Conservation (phyloP, 1,139 yeast species). For the Diutina rugosa region DNA sequence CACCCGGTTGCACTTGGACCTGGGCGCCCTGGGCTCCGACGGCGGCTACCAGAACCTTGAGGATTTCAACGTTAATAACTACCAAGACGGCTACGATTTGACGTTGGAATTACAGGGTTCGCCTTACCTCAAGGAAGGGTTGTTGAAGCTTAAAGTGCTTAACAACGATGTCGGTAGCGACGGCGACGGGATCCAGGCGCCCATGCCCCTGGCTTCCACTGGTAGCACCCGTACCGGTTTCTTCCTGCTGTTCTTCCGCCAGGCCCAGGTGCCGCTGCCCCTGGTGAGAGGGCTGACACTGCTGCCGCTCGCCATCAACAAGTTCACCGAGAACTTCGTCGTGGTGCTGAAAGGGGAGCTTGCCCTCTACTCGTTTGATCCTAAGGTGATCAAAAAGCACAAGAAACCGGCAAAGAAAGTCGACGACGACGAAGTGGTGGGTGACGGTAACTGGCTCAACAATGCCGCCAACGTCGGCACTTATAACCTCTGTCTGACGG, state of each 20-base stretch:
- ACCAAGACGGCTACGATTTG: conserved; percentile 43
- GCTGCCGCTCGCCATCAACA: conserved; percentile 9
- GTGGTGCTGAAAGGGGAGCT: conserved; percentile 48
- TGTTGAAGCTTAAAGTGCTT: conserved; percentile 37
- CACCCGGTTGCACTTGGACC: conserved; percentile 9
- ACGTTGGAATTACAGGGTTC: conserved; percentile 56
- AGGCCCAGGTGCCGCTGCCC: not conserved
- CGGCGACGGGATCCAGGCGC: conserved; percentile 14
- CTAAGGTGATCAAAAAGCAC: conserved; percentile 28
- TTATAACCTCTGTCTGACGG: conserved; percentile 36
- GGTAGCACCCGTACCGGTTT: conserved; percentile 8
- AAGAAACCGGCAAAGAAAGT: conserved; percentile 20
- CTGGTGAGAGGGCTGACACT: not conserved
- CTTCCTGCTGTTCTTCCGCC: conserved; percentile 13
- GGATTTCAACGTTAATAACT: conserved; percentile 27
- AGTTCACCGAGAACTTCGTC: conserved; percentile 37
- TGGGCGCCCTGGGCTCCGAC: conserved; percentile 23
- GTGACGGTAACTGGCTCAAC: conserved; percentile 60
- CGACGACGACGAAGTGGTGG: conserved; percentile 21
- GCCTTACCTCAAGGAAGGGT: conserved; percentile 72
- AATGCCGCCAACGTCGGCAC: conserved; percentile 36
- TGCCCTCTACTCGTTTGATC: conserved; percentile 39
- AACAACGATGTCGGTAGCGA: conserved; percentile 20
- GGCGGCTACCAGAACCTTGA: conserved; percentile 34
- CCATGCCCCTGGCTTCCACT: conserved; percentile 5